Conservation (phyloP, 2,329 filamentous ascomycete species). For the Alternaria conjuncta region DNA sequence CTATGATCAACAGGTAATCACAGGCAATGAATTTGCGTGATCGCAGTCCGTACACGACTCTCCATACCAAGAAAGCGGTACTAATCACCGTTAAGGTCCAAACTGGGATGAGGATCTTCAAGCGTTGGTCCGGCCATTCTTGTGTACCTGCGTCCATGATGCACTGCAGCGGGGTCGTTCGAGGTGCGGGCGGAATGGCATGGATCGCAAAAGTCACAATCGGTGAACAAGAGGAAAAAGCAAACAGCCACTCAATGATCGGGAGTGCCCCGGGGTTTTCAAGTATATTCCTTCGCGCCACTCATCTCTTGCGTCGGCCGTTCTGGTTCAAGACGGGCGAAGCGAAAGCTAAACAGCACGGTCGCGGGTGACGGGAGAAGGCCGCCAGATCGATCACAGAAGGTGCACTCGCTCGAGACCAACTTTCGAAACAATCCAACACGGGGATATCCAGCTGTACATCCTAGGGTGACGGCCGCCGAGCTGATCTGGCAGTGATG, state of each 20-base stretch:
- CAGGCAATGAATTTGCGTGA: slow-evolving; percentile 29
- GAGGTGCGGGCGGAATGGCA: background rate
- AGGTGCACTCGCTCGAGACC: slow-evolving; percentile 3
- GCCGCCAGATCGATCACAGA: slow-evolving; percentile 11
- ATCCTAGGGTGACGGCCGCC: slow-evolving; percentile 3
- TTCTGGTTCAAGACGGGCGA: background rate
- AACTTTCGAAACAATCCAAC: slow-evolving; percentile 8
- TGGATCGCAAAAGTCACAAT: background rate
- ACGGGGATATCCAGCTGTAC: background rate
- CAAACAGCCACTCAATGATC: background rate
- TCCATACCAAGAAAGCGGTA: slow-evolving; percentile 32
- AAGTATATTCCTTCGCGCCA: background rate
- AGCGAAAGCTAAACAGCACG: slow-evolving; percentile 5
- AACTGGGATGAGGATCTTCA: slow-evolving; percentile 27
- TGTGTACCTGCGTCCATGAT: slow-evolving; percentile 20
- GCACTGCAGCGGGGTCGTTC: background rate
- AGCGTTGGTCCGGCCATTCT: slow-evolving; percentile 32
- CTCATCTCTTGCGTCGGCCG: slow-evolving; percentile 4
- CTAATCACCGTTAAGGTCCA: slow-evolving; percentile 29
- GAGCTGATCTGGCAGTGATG: slow-evolving; percentile 3
- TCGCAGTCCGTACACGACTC: slow-evolving; percentile 29
- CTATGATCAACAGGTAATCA: slow-evolving; percentile 37
- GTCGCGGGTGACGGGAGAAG: background rate
- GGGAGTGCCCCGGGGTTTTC: slow-evolving; percentile 4
- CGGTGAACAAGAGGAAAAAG: slow-evolving; percentile 1